Base-by-base conservation (phyloP, 306 rosid genomes). In the Albizia julibrissin region DNA sequence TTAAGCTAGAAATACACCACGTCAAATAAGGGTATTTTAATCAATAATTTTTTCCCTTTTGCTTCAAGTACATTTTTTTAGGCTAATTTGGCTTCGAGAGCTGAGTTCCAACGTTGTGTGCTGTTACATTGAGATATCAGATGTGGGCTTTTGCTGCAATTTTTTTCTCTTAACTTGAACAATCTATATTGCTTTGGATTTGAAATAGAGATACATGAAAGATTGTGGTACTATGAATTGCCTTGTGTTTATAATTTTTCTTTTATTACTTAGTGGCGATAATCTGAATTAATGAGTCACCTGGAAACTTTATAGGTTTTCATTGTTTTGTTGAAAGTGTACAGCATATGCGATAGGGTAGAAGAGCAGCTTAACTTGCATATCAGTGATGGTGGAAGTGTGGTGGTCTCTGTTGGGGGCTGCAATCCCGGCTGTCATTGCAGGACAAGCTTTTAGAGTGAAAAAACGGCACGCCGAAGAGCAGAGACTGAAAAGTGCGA, bases 341-440 rank as follows among this genome's bases (percentile, higher is more conserved):
- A 87, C 81, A 77, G 82, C 74, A 42, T 80, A 69, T 79, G 81
- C 82, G 61, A 14, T 84, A 80, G 69, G 70, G 46, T 77, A 74
- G 83, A 82, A 75, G 80, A 58, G 86, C 81, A 64, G 65, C 75
- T 69, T 40, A 79, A 81, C 66, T 80, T 49, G 82, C 78, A 69
- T 24, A 42, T 62, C 27, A 22, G 88, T 78, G 68, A 95, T 93
- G 98, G 97, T 88, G 83, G 98, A 94, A 77, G 91, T 84, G 50
- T 94, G 98, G 98, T 94, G 98, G 98, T 89, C 98, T 43, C 88
- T 92, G 21, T 76, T 92, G 80, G 93, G 93, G 76, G 98, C 95
- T 26, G 98, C 93, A 31, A 87, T 93, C 73, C 98, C 99, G 1
- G 95, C 95, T 5, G 80, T 93, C 26, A 87, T 90, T 46, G 97